phyloP scores from a whole-genome alignment of 1,284 basidiomycete species.

The Mycena citricolor region DNA sequence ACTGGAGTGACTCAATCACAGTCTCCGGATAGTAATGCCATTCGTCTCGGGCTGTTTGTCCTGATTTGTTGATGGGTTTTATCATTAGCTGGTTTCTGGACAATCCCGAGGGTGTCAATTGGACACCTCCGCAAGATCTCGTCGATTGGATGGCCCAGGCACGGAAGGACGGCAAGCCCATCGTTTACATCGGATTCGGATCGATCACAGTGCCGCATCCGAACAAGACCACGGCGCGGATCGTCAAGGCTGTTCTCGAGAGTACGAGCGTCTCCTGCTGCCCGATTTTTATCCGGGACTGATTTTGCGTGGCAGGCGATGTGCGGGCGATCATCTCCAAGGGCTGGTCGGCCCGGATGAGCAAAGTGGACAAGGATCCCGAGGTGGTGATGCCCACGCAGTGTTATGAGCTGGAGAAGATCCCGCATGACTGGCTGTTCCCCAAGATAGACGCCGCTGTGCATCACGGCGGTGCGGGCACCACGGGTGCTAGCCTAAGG shows the following conservation, averaged over 20 bases:
- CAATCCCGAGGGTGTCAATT: conserved; percentile 83
- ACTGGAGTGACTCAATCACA: conserved; percentile 98
- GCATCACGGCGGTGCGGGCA: conserved; percentile 97
- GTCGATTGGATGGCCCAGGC: conserved; percentile 82
- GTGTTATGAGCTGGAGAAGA: conserved; percentile 82
- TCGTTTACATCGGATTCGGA: conserved; percentile 98
- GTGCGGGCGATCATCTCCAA: conserved; percentile 93
- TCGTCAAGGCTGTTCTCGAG: conserved; percentile 84
- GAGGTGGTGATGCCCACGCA: conserved; percentile 70
- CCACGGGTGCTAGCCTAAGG: conserved; percentile 89
- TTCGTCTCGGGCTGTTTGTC: background rate
- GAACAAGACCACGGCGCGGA: conserved; percentile 83
- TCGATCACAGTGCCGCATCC: conserved; percentile 97
- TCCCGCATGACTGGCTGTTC: conserved; percentile 98
- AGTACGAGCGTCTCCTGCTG: conserved; percentile 34
- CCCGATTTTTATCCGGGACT: background rate
- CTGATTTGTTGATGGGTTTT: conserved; percentile 17
- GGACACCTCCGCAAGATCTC: conserved; percentile 81
- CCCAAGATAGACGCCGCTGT: conserved; percentile 93
- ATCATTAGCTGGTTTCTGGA: conserved; percentile 93
- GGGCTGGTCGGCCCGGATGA: conserved; percentile 93
- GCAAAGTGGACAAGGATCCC: conserved; percentile 56
- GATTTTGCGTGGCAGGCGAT: conserved; percentile 37
- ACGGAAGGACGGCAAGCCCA: conserved; percentile 73
- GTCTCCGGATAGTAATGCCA: conserved; percentile 66